Evolutionary conservation across 1,284 basidiomycete species (phyloP).

Genomic region (Inonotus obliquus): DNA sequence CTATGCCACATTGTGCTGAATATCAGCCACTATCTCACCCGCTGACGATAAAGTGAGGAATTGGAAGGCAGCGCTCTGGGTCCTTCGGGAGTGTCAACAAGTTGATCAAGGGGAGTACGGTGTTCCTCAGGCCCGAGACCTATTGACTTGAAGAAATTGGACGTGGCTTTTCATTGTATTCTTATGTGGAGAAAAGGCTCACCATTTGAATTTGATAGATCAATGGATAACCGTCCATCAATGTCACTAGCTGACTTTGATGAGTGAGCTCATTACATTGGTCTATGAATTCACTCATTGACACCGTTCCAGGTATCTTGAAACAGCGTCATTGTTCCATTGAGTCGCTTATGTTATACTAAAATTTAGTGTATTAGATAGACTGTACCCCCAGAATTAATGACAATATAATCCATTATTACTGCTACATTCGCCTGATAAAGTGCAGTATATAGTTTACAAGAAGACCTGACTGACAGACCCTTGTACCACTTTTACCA

Average conservation of each 20-base stretch:
- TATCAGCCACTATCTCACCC: constrained; percentile 65
- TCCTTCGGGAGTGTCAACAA: constrained; percentile 24
- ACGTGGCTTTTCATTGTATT: constrained; percentile 53
- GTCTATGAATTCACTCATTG: not conserved
- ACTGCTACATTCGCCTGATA: no score
- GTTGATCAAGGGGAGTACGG: constrained; percentile 36
- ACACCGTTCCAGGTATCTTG: no score
- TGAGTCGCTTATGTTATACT: no score
- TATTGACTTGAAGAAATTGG: constrained; percentile 73
- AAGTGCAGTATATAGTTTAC: no score
- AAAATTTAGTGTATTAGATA: no score
- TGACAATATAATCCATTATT: no score
- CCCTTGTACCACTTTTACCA: no score
- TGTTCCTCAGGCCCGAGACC: constrained; percentile 50
- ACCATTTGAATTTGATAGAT: constrained; percentile 33
- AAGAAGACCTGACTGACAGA: no score
- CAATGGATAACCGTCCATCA: constrained; percentile 73
- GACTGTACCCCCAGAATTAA: no score
- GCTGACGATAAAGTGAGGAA: constrained; percentile 50
- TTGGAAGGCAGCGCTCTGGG: constrained; percentile 26
- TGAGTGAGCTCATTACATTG: constrained; percentile 40
- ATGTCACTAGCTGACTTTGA: constrained; percentile 71
- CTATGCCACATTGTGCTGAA: constrained; percentile 50
- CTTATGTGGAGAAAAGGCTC: not conserved
- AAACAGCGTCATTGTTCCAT: no score